Base-by-base conservation (phyloP, 2,329 filamentous ascomycete genomes). In the Aureobasidium pullulans region DNA sequence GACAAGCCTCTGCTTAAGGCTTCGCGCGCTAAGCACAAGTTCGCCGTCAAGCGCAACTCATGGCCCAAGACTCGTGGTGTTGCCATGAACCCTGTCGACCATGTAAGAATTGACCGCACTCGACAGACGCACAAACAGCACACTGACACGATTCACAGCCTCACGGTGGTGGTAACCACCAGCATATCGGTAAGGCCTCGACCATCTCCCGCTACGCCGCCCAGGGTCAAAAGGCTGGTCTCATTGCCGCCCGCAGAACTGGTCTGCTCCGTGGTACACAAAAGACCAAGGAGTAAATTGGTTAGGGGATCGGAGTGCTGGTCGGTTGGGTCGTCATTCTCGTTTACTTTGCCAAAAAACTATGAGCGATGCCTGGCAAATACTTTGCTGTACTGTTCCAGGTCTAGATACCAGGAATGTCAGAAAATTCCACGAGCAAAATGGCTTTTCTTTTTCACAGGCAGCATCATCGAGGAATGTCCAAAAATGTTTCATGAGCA, bases 61-160 rank as follows among this genome's bases (percentile, higher is more conserved):
- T 99, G 94, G 94, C 94, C 94, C 82, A 96, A 96, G 90, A 99
- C 94, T 85, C 93, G 94, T 94, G 94, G 94, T 96, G 94, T 99
- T 88, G 94, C 94, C 81, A 99, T 99, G 94, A 99, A 99, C 84
- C 94, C 94, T 74, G 94, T 99, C 75, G 94, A 99, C 83, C 94
- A 99, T 86, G 79, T 82, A 81, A 76, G 80, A 68, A 42, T 32
- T n/a, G 9, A 16, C 15, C 16, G 11, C 32, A 19, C 8, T 15
- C 39, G 19, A 36, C 60, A 50, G 47, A 52, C 57, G 31, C 63
- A 65, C 70, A 58, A 68, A 65, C 56, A 67, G 42, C 42, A 60
- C 48, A 61, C 71, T 74, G 62, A 74, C 67, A 61, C 10, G 47
- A 52, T 60, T 40, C 36, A 61, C 58, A 75, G 73, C 78, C 78